Base-by-base conservation (phyloP, 2,329 filamentous ascomycete genomes). In the Cadophora sp. region DNA sequence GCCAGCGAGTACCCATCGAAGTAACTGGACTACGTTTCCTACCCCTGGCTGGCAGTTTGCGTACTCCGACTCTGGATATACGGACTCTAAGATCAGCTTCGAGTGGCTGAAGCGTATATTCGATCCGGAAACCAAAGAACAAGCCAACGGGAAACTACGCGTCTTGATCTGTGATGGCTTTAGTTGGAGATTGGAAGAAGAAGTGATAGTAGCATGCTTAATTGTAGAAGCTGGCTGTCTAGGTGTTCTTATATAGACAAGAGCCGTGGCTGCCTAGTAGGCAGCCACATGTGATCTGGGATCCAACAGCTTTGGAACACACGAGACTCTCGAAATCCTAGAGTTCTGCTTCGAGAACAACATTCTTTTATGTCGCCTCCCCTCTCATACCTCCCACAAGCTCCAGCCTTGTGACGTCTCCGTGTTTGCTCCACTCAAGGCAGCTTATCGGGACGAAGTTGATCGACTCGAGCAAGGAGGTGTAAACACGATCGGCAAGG, bases 131-230 rank as follows among this genome's bases (percentile, higher is more conserved):
- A 80, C 77, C 9, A 76, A 73, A 73, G 71, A 66, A 62, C 65
- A 64, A 65, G 78, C 76, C 65, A 72, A 77, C 24, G 40, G 71
- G 4, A 77, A 74, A 67, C 78, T 73, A 69, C 76, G 77, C 0
- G 62, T 80, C 3, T 73, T 80, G 26, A 78, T 80, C n/a, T 77
- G 68, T 26, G 73, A 81, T 66, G 71, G 79, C 63, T 79, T 80
- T 64, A 34, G 9, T 34, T n/a, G n/a, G n/a, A n/a, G n/a, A n/a
- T n/a, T n/a, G n/a, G n/a, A n/a, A n/a, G n/a, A n/a, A n/a, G n/a
- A n/a, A n/a, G n/a, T n/a, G n/a, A n/a, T n/a, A n/a, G n/a, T n/a
- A n/a, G n/a, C n/a, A n/a, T n/a, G n/a, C n/a, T n/a, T n/a, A n/a
- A n/a, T n/a, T n/a, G n/a, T n/a, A n/a, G n/a, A n/a, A n/a, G n/a